Evolutionary conservation across 768 basidiomycete genomes (phyloP), one percentile per base, ranked within the genome.

Genomic region (Tricholoma furcatifolium): DNA sequence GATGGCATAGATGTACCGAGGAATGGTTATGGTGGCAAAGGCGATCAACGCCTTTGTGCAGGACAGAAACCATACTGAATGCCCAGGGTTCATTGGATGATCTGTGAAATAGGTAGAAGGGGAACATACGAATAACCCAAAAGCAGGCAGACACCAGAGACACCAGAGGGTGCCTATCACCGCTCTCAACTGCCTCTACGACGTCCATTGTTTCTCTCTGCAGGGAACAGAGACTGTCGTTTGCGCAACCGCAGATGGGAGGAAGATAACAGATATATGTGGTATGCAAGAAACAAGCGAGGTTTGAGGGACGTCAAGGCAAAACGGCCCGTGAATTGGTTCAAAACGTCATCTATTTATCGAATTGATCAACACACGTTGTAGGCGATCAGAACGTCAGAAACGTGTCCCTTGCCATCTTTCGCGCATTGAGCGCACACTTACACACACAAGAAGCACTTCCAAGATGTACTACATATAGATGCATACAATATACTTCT

Each of bases 1-100:
- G 11, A 89, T 71, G 15, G 82, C 76, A 63, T 91, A 93, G 40
- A 93, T 85, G 69, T 79, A 80, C 54, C 84, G 78, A 1, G 95
- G 95, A 12, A 94, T 62, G 8, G 88, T 87, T 51, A 98, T 88
- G 2, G 95, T 95, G 11, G 78, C 78, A 62, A 96, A 90, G 1
- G 85, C 82, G 48, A 93, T 77, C 44, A 93, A 70, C 14, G 81
- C 72, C 66, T 84, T 88, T 17, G 76, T 75, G 85, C 90, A 92
- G 44, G 89, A 88, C 38, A 93, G 71, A 20, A 90, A 67, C 88
- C 90, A 93, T 57, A 91, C 91, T 93, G 53, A 50, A 32, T 6
- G 20, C 44, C 47, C 11, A 42, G 10, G 32, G 43, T 48, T 53
- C 51, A 55, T 50, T 38, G 34, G 30, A 47, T 59, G 49, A 53